Evolutionary conservation across 192 early-diverging fungal species (phyloP).

Genomic region (Helicostylum pulchrum): DNA sequence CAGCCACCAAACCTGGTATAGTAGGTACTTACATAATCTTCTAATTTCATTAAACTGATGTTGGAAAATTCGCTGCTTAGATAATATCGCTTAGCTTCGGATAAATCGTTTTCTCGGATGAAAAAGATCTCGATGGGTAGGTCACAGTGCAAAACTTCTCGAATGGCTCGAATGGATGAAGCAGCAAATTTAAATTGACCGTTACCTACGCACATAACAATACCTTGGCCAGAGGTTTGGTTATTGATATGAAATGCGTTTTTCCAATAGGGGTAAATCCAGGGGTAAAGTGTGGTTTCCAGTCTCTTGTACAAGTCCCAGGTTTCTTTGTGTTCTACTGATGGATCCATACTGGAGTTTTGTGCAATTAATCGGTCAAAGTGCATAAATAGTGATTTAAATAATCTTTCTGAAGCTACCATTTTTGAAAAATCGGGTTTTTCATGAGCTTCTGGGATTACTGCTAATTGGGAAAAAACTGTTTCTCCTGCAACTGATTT

Average conservation of each 20-base stretch:
- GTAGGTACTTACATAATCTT: slow-evolving; percentile 37
- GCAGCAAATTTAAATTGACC: slow-evolving; percentile 41
- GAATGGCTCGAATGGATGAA: slow-evolving; percentile 37
- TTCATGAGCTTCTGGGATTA: slow-evolving; percentile 12
- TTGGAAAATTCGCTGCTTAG: slow-evolving; percentile 30
- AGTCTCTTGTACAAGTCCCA: slow-evolving; percentile 24
- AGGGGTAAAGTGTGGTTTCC: slow-evolving; percentile 22
- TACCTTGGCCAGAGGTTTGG: slow-evolving; percentile 17
- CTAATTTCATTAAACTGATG: slow-evolving; percentile 38
- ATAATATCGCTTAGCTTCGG: slow-evolving; percentile 24
- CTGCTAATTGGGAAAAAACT: neutral
- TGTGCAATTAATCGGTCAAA: slow-evolving; percentile 4
- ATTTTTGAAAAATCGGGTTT: slow-evolving; percentile 7
- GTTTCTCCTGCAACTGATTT: neutral
- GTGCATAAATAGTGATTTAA: slow-evolving; percentile 21
- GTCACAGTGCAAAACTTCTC: slow-evolving; percentile 32
- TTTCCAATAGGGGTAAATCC: slow-evolving; percentile 19
- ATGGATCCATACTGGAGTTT: neutral
- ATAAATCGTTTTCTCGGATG: slow-evolving; percentile 41
- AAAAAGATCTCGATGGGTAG: slow-evolving; percentile 61
- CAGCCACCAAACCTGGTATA: slow-evolving; percentile 48
- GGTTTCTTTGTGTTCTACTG: slow-evolving; percentile 6
- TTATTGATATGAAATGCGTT: slow-evolving; percentile 20
- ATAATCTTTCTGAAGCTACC: slow-evolving; percentile 9
- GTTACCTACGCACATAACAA: slow-evolving; percentile 38